These are phyloP conservation scores for Trichoderma aggressivum DNA, from an alignment of 2,329 filamentous ascomycete species.

Conservation along the genomic window DNA sequence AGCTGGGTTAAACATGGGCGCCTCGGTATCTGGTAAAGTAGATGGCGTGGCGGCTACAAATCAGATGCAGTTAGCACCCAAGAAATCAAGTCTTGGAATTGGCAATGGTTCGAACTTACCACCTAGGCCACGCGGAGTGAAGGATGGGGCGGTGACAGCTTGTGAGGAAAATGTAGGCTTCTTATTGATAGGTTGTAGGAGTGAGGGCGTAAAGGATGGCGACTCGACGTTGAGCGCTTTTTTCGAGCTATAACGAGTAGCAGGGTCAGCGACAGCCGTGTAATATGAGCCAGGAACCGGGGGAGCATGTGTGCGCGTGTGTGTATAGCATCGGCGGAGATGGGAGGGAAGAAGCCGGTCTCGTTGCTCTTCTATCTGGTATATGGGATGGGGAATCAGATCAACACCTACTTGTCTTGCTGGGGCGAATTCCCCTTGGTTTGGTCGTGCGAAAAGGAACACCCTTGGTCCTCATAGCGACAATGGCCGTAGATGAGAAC, in stretches of 20 bases:
- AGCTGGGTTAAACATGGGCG: slow-evolving; percentile 53
- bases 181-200: slow-evolving; percentile 49
- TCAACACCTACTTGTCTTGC: slow-evolving; percentile 47
- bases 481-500: slow-evolving; percentile 92
- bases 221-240: slow-evolving; percentile 93
- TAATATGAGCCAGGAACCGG: background rate
- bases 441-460: slow-evolving; percentile 84
- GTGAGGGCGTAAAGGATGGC: slow-evolving; percentile 82
- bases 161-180: slow-evolving; percentile 82
- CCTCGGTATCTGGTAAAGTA: slow-evolving; percentile 42
- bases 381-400: background rate
- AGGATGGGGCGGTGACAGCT: slow-evolving; percentile 82
- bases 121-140: slow-evolving; percentile 66
- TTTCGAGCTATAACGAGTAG: slow-evolving; percentile 46
- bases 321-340: background rate
- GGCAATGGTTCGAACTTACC: slow-evolving; percentile 28
- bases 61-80: background rate
- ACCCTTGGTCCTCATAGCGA: slow-evolving; percentile 86
- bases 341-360: no score
- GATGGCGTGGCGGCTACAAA: slow-evolving; percentile 36
- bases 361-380: background rate
- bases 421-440: slow-evolving; percentile 51
- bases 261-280: background rate
- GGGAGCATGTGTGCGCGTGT: background rate
- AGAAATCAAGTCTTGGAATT: background rate